Conservation (phyloP, 202 grass and related monocot species). For the Zizania palustris region DNA sequence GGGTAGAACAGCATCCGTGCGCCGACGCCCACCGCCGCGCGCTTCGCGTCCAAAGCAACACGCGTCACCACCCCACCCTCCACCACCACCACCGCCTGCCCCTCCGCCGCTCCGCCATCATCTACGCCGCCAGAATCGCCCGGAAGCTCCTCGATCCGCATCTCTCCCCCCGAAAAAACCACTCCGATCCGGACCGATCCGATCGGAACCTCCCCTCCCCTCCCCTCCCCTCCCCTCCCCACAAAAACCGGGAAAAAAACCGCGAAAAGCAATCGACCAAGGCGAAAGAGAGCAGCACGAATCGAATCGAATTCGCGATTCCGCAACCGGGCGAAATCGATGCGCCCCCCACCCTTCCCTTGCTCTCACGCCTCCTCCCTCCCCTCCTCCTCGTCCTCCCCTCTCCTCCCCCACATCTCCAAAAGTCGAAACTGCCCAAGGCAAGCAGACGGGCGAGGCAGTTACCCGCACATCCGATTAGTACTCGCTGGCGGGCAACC, state of each 20-base stretch:
- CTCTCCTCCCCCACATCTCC: conserved; percentile 9
- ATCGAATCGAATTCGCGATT: conserved; percentile 38
- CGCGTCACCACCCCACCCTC: conserved; percentile 33
- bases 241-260: conserved; percentile 22
- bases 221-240: not conserved
- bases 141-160: conserved; percentile 63
- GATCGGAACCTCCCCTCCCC: not conserved
- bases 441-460: not conserved
- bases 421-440: conserved; percentile 41
- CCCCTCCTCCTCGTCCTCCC: not conserved
- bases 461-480: conserved; percentile 20
- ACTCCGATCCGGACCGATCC: conserved; percentile 25
- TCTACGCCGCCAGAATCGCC: conserved; percentile 28
- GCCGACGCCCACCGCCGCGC: conserved; percentile 71
- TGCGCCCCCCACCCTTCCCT: conserved; percentile 36
- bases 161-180: conserved; percentile 24
- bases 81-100: not conserved
- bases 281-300: not conserved
- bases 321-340: conserved; percentile 41
- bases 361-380: conserved; percentile 44
- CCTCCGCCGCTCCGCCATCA: not conserved
- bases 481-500: not conserved
- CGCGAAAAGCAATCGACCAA: conserved; percentile 6
- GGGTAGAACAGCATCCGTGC: conserved; percentile 93
- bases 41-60: conserved; percentile 62